A percentile compares a stretch with the other conserved stretches of the same genome.
Conservation (phyloP, 768 basidiomycete genomes). For the Rhizopogon roseolus region DNA sequence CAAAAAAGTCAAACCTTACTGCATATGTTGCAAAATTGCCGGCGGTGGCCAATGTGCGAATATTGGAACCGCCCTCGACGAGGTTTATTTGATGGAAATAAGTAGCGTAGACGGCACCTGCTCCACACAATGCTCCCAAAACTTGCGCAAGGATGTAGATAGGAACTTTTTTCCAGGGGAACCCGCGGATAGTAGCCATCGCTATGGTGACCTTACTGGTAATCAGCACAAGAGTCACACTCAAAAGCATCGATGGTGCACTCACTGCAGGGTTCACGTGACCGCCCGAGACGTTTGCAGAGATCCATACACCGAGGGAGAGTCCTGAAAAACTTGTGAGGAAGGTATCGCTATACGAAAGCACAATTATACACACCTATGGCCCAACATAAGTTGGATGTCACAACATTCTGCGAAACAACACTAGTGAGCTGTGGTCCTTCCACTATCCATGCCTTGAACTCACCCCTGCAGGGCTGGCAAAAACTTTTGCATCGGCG, state of each 20-base stretch:
- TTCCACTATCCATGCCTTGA: not conserved
- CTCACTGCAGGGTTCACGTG: conserved; percentile 64
- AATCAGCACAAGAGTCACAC: not conserved
- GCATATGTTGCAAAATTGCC: conserved; percentile 51
- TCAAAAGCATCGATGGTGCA: not conserved
- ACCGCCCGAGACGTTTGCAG: conserved; percentile 59
- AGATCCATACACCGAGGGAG: conserved; percentile 63
- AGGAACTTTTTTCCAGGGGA: conserved; percentile 73
- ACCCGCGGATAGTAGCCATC: conserved; percentile 58
- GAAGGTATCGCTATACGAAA: not conserved
- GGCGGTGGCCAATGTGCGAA: conserved; percentile 48
- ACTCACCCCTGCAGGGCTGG: conserved; percentile 46
- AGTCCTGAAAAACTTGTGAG: conserved; percentile 26
- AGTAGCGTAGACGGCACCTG: conserved; percentile 47
- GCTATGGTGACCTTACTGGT: conserved; percentile 50
- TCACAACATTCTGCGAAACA: conserved; percentile 36
- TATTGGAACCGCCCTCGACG: conserved; percentile 43
- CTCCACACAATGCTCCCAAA: conserved; percentile 49
- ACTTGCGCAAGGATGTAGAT: conserved; percentile 55
- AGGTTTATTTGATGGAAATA: conserved; percentile 58
- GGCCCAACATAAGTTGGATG: conserved; percentile 54
- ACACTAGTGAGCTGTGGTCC: not conserved
- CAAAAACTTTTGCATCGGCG: conserved; percentile 32
- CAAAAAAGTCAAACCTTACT: conserved; percentile 25
- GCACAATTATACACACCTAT: conserved; percentile 24